These are phyloP conservation scores for Leccinum pachyderme DNA, from an alignment of 1,284 basidiomycete species.

Conservation along the genomic window DNA sequence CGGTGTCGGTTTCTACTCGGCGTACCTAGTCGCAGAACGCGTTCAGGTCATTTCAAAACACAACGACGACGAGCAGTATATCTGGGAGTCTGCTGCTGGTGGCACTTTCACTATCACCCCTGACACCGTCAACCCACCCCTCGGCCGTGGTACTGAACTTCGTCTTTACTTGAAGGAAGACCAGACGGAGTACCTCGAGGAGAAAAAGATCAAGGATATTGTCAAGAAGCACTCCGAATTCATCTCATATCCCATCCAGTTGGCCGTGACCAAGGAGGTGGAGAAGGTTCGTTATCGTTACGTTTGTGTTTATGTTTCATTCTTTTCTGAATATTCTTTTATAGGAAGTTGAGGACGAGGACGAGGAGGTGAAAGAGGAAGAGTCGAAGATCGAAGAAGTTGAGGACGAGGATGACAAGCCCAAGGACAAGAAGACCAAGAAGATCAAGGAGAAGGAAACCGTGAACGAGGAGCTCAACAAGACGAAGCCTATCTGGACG, in stretches of 20 bases:
- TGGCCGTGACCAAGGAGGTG: conserved; percentile 98
- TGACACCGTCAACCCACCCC: conserved; percentile 85
- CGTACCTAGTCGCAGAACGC: conserved; percentile 97
- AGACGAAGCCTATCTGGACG: conserved; percentile 99
- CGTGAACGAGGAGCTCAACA: conserved; percentile 98
- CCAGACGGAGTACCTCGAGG: conserved; percentile 98
- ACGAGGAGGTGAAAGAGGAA: conserved; percentile 64
- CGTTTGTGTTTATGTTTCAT: not conserved
- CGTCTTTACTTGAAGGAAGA: conserved; percentile 98
- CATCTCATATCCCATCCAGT: conserved; percentile 99
- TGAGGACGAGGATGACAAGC: conserved; percentile 82
- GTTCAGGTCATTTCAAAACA: conserved; percentile 99
- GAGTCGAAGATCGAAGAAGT: conserved; percentile 76
- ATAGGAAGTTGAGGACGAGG: conserved; percentile 86
- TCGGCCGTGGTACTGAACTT: conserved; percentile 95
- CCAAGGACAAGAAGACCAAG: conserved; percentile 96
- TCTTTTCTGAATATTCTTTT: conserved; percentile 3
- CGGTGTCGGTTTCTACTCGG: conserved; percentile 99
- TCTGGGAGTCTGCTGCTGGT: conserved; percentile 99
- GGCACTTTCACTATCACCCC: conserved; percentile 99
- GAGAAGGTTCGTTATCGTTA: conserved; percentile 73
- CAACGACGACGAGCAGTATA: conserved; percentile 99
- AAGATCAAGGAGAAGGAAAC: conserved; percentile 92
- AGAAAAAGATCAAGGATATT: conserved; percentile 99
- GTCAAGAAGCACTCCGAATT: conserved; percentile 99